These are phyloP conservation scores for Anisodus acutangulus DNA, from an alignment of 257 asterid genomes.

Conservation along the genomic window DNA sequence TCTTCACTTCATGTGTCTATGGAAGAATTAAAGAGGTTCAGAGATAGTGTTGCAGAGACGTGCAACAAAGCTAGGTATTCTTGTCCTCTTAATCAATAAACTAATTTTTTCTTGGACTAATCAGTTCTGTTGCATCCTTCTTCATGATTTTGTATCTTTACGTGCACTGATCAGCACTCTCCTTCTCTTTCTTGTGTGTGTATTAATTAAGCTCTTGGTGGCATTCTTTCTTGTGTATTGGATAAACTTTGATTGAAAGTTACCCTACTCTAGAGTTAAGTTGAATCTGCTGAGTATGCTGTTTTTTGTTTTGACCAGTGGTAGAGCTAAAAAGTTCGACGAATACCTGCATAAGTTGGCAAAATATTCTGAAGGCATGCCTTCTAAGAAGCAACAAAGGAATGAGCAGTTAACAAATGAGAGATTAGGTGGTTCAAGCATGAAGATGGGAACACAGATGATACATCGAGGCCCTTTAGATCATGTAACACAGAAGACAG, in stretches of 20 bases:
- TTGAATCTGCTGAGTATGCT: conserved; percentile 17
- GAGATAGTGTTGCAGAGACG: conserved; percentile 66
- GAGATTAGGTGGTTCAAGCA: conserved; percentile 64
- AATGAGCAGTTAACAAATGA: conserved; percentile 71
- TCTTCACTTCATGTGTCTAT: conserved; percentile 62
- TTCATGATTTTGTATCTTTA: background rate
- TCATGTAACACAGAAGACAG: conserved; percentile 60
- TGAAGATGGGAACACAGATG: conserved; percentile 80
- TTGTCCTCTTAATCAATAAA: conserved; percentile 26
- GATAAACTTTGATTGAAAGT: conserved; percentile 24
- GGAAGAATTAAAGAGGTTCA: conserved; percentile 72
- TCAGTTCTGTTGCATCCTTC: conserved; percentile 8
- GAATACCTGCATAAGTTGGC: conserved; percentile 69
- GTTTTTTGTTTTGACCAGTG: conserved; percentile 58
- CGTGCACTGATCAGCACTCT: background rate
- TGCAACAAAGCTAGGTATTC: conserved; percentile 74
- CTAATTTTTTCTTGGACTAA: conserved; percentile 22
- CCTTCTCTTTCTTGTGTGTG: conserved; percentile 21
- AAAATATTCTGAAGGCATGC: conserved; percentile 59
- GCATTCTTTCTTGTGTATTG: conserved; percentile 20
- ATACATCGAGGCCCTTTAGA: conserved; percentile 72
- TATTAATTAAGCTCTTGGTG: conserved; percentile 11
- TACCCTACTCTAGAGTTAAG: conserved; percentile 19
- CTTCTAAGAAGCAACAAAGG: conserved; percentile 78
- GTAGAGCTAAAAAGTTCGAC: conserved; percentile 76